Evolutionary conservation across 306 rosid species (phyloP).

Genomic region (Rosa chinensis): DNA sequence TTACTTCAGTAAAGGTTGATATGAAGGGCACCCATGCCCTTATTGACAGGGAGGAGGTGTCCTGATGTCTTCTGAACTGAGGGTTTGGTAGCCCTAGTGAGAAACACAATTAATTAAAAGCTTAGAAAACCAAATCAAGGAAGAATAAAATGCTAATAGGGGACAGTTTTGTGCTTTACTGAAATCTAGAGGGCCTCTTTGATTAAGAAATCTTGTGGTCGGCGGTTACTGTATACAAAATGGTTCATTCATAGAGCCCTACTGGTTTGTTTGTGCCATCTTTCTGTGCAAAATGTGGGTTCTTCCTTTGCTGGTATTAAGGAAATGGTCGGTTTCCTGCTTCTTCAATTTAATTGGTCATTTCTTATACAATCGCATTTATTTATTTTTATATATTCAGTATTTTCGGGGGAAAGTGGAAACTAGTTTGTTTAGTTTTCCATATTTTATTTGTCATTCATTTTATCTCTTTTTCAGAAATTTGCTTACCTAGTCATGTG

Average conservation of each 20-base stretch:
- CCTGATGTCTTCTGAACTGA: slow-evolving; percentile 11
- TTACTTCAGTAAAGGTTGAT: neutral
- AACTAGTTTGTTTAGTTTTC: neutral
- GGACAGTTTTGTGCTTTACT: slow-evolving; percentile 52
- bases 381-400: slow-evolving; percentile 12
- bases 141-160: slow-evolving; percentile 28
- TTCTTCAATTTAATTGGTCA: slow-evolving; percentile 43
- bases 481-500: neutral
- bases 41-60: slow-evolving; percentile 4
- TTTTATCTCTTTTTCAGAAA: slow-evolving; percentile 2
- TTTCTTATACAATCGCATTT: slow-evolving; percentile 15
- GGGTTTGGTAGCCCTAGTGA: slow-evolving; percentile 4
- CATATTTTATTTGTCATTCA: neutral
- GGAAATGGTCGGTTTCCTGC: slow-evolving; percentile 73
- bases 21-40: slow-evolving; percentile 2
- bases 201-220: slow-evolving; percentile 51
- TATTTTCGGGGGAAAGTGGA: neutral
- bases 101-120: slow-evolving; percentile 1
- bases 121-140: slow-evolving; percentile 7
- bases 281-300: slow-evolving; percentile 22
- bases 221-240: slow-evolving; percentile 51
- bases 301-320: slow-evolving; percentile 52
- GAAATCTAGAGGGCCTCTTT: slow-evolving; percentile 47
- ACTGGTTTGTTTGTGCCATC: slow-evolving; percentile 22
- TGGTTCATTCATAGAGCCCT: slow-evolving; percentile 23